phyloP scores from a whole-genome alignment of 805 yeast genomes.

The Saccharomycopsis sp. region DNA sequence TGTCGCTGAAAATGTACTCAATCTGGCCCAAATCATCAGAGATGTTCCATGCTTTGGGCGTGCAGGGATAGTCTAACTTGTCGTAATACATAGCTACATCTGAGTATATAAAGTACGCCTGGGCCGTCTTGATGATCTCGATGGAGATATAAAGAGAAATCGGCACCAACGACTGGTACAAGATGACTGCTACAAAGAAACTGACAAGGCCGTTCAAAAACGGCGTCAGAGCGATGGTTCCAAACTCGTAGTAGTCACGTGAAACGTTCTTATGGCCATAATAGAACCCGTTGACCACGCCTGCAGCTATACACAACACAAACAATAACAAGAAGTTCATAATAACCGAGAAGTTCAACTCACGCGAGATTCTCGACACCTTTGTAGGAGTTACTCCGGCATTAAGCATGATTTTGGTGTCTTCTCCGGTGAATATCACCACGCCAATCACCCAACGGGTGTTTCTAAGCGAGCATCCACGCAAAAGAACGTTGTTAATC shows the following conservation, averaged over 20 bases:
- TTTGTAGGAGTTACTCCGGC: constrained; percentile 77
- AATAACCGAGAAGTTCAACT: constrained; percentile 62
- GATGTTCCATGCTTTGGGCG: constrained; percentile 80
- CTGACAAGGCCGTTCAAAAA: constrained; percentile 63
- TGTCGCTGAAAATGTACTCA: constrained; percentile 78
- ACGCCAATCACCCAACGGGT: constrained; percentile 80
- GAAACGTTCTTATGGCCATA: constrained; percentile 44
- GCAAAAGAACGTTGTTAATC: constrained; percentile 58
- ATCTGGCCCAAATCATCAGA: constrained; percentile 84
- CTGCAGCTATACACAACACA: constrained; percentile 61
- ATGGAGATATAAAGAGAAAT: constrained; percentile 76
- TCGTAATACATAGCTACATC: constrained; percentile 68
- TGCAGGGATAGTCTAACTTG: constrained; percentile 69
- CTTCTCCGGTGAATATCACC: constrained; percentile 71
- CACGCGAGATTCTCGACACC: constrained; percentile 65
- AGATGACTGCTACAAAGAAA: constrained; percentile 69
- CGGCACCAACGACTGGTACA: constrained; percentile 77
- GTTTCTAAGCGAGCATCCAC: constrained; percentile 76
- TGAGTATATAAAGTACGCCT: constrained; percentile 72
- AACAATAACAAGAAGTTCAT: constrained; percentile 62
- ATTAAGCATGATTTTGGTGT: constrained; percentile 75
- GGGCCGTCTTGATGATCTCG: constrained; percentile 77
- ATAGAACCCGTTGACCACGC: constrained; percentile 62
- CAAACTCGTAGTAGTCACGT: constrained; percentile 61
- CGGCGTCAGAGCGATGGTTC: constrained; percentile 60